Evolutionary conservation across 345 rosid species (phyloP), one percentile per base, ranked within the genome.

Genomic region (Arabidopsis suecica): DNA sequence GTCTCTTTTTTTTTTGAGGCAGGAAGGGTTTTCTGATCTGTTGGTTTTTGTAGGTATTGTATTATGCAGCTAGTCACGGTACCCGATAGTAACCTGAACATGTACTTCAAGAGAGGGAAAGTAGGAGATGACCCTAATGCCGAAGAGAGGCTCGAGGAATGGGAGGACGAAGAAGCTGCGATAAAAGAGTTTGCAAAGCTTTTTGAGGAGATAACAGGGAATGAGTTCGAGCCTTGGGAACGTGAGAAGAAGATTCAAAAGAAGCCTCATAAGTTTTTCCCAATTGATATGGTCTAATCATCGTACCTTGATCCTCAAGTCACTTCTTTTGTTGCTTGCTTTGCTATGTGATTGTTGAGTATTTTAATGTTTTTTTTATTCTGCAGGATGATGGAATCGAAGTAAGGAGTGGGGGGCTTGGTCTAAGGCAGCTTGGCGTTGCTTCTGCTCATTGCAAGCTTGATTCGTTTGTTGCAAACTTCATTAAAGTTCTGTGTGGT

Each of bases 161-260:
- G 90, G 96, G 87, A 85, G 18, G 75, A 85, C 9, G 85, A 66
- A 10, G 81, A 83, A 4, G 66, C 47, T 59, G 97, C 94, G 4
- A 65, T 93, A 18, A 84, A 82, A 77, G 94, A 91, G 79, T 91
- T 89, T 25, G 83, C 72, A 0, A 85, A 80, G 77, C 84, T 88
- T 3, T 89, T 89, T 34, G 90, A 91, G 75, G 93, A 86, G 49
- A 54, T 86, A n/a, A 89, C 94, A 7, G 90, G 94, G 9, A 91
- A 91, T 56, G 90, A 89, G 48, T 93, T 93, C 16, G 89, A 82
- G 80, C 91, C 90, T 3, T 91, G 94, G 94, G 98, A 93, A 61
- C 83, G 87, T 71, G 91, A 91, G 68, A 88, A 88, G 80, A 88
- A 83, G 76, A 83, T 91, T 53, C 81, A 88, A 58, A 93, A 93